phyloP scores from a whole-genome alignment of 345 rosid genomes.

The Cardiospermum halicacabum region DNA sequence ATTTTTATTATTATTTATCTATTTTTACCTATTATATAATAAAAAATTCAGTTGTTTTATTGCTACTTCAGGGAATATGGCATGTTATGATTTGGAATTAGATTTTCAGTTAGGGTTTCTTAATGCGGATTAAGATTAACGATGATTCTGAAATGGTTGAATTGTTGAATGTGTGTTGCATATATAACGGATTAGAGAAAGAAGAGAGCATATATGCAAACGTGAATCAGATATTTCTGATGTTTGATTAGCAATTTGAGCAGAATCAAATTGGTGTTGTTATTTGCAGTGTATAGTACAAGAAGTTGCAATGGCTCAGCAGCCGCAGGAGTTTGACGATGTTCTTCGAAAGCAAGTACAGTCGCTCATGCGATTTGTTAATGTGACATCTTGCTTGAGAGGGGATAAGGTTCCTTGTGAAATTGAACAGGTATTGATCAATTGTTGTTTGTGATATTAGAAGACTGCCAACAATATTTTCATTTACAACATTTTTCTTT shows the following conservation, averaged over 20 bases:
- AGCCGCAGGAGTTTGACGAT: conserved; percentile 33
- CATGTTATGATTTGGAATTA: neutral
- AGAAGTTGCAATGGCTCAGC: conserved; percentile 27
- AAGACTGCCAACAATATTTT: no score
- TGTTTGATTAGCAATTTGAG: no score
- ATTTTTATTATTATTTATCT: neutral
- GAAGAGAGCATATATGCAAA: no score
- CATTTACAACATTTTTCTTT: neutral
- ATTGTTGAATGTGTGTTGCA: neutral
- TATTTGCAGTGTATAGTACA: no score
- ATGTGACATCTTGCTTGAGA: conserved; percentile 30
- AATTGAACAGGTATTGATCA: conserved; percentile 42
- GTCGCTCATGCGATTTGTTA: conserved; percentile 42
- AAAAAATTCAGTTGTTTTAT: neutral
- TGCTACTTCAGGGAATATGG: neutral
- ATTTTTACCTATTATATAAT: neutral
- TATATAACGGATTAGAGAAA: neutral
- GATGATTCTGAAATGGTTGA: neutral
- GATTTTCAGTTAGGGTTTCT: neutral
- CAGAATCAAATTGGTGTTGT: no score
- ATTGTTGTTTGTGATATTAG: no score
- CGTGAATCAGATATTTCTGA: no score
- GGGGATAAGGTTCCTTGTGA: conserved; percentile 43
- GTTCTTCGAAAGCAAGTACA: conserved; percentile 35
- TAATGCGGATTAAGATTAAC: neutral